Conservation (phyloP, 129 eudicot species). For the Saussurea involucrata region DNA sequence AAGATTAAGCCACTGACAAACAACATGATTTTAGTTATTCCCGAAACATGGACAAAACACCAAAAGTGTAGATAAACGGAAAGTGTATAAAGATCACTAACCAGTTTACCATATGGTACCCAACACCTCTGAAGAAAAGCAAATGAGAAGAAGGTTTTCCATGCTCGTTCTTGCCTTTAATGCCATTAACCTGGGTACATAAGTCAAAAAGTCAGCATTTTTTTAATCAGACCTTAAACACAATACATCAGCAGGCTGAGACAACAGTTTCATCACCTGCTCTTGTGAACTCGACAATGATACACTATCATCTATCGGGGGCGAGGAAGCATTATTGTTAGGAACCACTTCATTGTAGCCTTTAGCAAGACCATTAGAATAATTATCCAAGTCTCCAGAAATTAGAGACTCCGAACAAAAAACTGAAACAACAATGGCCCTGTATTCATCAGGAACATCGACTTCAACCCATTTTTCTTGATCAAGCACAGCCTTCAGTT, state of each 20-base stretch:
- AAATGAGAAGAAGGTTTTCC: constrained; percentile 49
- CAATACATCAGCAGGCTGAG: constrained; percentile 38
- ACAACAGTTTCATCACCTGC: constrained; percentile 32
- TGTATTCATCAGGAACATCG: constrained; percentile 91
- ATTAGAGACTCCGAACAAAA: constrained; percentile 43
- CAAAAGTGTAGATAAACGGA: not conserved
- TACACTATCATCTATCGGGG: constrained; percentile 13
- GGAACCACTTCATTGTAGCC: constrained; percentile 31
- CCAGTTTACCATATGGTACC: constrained; percentile 99
- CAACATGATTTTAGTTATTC: constrained; percentile 7
- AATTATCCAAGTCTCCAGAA: constrained; percentile 32
- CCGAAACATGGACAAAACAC: not conserved
- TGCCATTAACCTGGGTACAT: constrained; percentile 39
- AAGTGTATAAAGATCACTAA: constrained; percentile 34
- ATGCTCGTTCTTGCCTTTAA: constrained; percentile 48
- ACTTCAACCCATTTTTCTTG: constrained; percentile 98
- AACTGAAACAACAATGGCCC: constrained; percentile 63
- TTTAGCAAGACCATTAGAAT: constrained; percentile 20
- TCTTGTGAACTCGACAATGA: constrained; percentile 18
- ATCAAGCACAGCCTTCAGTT: constrained; percentile 89
- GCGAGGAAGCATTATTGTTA: constrained; percentile 29
- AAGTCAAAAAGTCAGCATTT: constrained; percentile 25
- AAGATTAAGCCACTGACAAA: constrained; percentile 81
- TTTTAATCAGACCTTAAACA: constrained; percentile 21
- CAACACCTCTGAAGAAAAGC: constrained; percentile 72